Evolutionary conservation across 163 green algal genomes (phyloP).

Genomic region (Chloromonas sp.): DNA sequence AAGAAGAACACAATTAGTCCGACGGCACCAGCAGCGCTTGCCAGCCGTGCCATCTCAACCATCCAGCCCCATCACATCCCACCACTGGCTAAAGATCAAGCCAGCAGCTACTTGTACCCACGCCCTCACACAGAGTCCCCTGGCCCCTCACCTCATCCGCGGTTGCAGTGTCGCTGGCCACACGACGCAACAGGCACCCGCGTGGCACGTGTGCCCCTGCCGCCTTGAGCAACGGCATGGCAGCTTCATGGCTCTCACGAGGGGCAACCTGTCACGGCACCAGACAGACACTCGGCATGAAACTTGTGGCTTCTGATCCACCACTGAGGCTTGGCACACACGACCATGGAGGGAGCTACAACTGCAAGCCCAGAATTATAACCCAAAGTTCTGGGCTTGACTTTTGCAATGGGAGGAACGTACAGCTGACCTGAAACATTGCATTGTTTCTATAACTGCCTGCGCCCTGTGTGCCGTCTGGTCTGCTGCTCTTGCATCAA

Average conservation of each 20-base stretch:
- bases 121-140: no score
- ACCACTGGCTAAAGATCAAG: no score
- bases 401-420: no score
- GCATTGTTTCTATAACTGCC: not conserved
- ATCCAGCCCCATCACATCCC: not conserved
- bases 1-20: no score
- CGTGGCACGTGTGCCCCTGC: slow-evolving; percentile 23
- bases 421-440: not conserved
- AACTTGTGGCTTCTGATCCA: no score
- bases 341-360: no score
- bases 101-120: no score
- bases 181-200: slow-evolving; percentile 61
- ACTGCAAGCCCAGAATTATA: no score
- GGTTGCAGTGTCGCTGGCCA: slow-evolving; percentile 10
- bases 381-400: no score
- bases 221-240: slow-evolving; percentile 46
- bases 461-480: not conserved
- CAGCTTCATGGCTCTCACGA: slow-evolving; percentile 48
- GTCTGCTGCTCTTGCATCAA: not conserved
- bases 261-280: slow-evolving; percentile 30
- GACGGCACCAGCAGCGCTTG: no score
- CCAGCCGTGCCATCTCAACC: not conserved
- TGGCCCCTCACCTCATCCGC: no score
- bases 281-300: not conserved
- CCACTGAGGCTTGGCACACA: no score